Evolutionary conservation across 768 basidiomycete genomes (phyloP), one percentile per base, ranked within the genome.

Genomic region (Tulasnella sp.): DNA sequence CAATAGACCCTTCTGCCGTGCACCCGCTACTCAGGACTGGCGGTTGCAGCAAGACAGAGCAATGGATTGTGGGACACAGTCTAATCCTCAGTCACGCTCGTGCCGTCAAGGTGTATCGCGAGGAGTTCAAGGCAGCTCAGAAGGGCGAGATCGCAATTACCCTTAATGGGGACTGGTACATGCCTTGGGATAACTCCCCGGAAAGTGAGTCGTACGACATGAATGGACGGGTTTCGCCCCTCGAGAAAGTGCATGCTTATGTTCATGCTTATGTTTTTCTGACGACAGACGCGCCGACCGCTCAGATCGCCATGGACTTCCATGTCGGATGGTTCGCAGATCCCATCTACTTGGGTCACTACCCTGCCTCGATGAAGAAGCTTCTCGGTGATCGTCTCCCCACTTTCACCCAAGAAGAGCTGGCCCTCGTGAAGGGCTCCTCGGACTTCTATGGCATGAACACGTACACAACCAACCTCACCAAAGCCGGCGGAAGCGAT

Each of bases 361-460:
- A 86, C 68, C 86, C 86, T 3, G 66, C 67, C 29, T 71, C 70
- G 64, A 78, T 85, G 73, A 73, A 78, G 21, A 73, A 77, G 56
- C 76, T 83, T 23, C 75, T 81, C 54, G 78, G 78, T 11, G 74
- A 78, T 56, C 78, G 81, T n/a, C 76, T 84, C 47, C 79, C 80
- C 0, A 74, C 75, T 42, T 82, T 80, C 65, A 80, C 81, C 1
- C 66, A 73, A 4, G 81, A 80, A 30, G 82, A 86, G 64, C 66
- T 77, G 61, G 72, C 71, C 0, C 65, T 85, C 38, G 80, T 85
- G 41, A 78, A 80, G 55, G 80, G 79, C 47, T 84, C 81, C 2
- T 82, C 82, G 1, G 84, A 83, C 67, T 85, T 84, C 69, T 84
- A 83, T 66, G 83, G 83, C 30, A 79, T 84, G 78, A 85, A 84